Conservation (phyloP, 2,329 filamentous ascomycete genomes). For the Scedosporium minutisporum region DNA sequence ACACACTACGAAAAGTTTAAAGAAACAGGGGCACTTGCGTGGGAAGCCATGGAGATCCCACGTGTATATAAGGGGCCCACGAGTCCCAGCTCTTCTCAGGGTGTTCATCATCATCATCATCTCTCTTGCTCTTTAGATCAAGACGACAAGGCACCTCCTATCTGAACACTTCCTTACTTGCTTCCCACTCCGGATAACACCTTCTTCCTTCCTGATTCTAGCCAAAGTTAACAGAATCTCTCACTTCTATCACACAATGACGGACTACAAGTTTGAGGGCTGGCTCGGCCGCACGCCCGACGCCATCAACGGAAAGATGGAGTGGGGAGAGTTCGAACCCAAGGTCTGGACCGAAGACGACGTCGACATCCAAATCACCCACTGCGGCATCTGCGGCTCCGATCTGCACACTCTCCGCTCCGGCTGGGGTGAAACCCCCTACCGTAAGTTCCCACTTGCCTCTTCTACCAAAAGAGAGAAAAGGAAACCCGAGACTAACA, state of each 20-base stretch:
- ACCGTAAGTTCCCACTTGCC: constrained; percentile 20
- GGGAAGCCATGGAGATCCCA: too few relatives aligned
- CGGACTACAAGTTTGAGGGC: constrained; percentile 38
- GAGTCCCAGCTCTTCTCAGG: too few relatives aligned
- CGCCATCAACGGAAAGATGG: constrained; percentile 40
- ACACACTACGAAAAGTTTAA: too few relatives aligned
- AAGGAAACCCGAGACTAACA: constrained; percentile 9
- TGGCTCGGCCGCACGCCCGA: constrained; percentile 36
- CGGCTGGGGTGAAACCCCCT: constrained; percentile 36
- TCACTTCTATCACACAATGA: constrained; percentile 14
- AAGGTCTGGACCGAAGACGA: constrained; percentile 59
- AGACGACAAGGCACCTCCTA: neutral
- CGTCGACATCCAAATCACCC: constrained; percentile 54
- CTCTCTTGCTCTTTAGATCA: too few relatives aligned
- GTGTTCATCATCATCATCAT: too few relatives aligned
- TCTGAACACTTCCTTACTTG: neutral
- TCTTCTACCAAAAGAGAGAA: neutral
- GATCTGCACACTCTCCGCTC: constrained; percentile 50
- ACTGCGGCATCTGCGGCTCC: constrained; percentile 57
- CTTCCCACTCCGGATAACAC: neutral
- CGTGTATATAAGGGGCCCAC: too few relatives aligned
- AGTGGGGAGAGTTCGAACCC: constrained; percentile 47
- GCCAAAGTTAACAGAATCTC: neutral
- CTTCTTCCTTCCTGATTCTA: neutral
- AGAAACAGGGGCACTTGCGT: too few relatives aligned